Conservation (phyloP, 2,329 filamentous ascomycete genomes). For the Lasiodiplodia gonubiensis region DNA sequence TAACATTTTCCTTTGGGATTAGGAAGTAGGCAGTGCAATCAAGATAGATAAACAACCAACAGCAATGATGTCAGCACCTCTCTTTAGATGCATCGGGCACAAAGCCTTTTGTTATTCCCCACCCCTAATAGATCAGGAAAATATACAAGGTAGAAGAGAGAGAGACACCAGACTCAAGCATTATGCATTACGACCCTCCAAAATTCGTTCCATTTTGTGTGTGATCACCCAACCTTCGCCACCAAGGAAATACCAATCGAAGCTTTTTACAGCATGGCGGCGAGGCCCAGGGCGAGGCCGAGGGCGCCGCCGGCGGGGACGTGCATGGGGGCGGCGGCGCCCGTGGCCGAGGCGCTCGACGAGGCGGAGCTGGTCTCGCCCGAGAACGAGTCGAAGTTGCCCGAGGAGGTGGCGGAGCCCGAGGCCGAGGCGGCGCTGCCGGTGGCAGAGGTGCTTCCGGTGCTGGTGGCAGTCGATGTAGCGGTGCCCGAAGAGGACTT, state of each 20-base stretch:
- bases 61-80: no score
- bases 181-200: not conserved
- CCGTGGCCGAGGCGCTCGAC: not conserved
- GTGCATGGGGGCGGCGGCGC: conserved; percentile 8
- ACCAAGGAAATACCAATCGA: not conserved
- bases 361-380: conserved; percentile 14
- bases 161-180: not conserved
- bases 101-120: not conserved
- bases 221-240: not conserved
- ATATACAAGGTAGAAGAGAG: not conserved
- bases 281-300: conserved; percentile 8
- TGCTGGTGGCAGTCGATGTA: not conserved
- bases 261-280: conserved; percentile 1
- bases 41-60: no score
- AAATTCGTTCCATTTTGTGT: not conserved
- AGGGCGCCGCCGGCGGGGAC: conserved; percentile 14
- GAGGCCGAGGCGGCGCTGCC: not conserved
- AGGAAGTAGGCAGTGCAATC: not conserved
- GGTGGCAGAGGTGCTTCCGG: not conserved
- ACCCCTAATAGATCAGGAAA: not conserved
- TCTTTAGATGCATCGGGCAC: not conserved
- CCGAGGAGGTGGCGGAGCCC: not conserved
- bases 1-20: not conserved
- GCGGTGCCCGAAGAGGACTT: not conserved
- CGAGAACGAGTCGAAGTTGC: conserved; percentile 9